Evolutionary conservation across 371 early-diverging fungal species (phyloP).

Genomic region (Actinomortierella wolfii): DNA sequence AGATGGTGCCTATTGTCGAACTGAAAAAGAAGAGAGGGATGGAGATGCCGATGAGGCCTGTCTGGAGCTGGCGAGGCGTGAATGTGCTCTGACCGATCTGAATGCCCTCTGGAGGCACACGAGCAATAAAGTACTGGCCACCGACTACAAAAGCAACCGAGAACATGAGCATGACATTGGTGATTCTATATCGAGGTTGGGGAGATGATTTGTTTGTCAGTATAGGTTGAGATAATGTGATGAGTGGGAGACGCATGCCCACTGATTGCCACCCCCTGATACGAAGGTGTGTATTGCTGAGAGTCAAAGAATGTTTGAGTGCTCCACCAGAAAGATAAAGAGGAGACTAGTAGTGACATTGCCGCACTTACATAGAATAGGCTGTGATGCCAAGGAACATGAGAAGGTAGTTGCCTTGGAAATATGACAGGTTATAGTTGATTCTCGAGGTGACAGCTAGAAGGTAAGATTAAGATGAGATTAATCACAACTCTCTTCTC

Average conservation of each 20-base stretch:
- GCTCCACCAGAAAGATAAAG: too few species aligned
- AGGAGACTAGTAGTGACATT: too few species aligned
- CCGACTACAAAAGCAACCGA: constrained; percentile 59
- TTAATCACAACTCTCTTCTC: neutral
- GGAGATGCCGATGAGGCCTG: constrained; percentile 52
- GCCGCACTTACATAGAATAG: constrained; percentile 64
- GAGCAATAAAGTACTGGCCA: constrained; percentile 60
- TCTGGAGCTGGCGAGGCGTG: constrained; percentile 58
- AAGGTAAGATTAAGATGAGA: neutral
- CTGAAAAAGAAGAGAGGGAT: constrained; percentile 63
- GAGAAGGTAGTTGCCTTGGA: constrained; percentile 69
- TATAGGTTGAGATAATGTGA: too few species aligned
- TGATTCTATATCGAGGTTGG: constrained; percentile 47
- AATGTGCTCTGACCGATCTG: constrained; percentile 50
- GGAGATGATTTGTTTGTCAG: neutral
- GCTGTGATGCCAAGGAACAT: constrained; percentile 60
- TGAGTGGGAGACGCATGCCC: too few species aligned
- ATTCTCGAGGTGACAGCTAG: constrained; percentile 46
- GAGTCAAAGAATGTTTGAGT: too few species aligned
- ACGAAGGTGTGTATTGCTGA: too few species aligned
- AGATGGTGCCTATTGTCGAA: constrained; percentile 65
- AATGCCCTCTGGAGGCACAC: constrained; percentile 56
- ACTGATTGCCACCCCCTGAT: too few species aligned
- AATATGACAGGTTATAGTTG: constrained; percentile 67
- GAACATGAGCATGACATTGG: constrained; percentile 61